These are phyloP conservation scores for Gloeophyllum trabeum DNA, from an alignment of 768 basidiomycete species.

Conservation along the genomic window DNA sequence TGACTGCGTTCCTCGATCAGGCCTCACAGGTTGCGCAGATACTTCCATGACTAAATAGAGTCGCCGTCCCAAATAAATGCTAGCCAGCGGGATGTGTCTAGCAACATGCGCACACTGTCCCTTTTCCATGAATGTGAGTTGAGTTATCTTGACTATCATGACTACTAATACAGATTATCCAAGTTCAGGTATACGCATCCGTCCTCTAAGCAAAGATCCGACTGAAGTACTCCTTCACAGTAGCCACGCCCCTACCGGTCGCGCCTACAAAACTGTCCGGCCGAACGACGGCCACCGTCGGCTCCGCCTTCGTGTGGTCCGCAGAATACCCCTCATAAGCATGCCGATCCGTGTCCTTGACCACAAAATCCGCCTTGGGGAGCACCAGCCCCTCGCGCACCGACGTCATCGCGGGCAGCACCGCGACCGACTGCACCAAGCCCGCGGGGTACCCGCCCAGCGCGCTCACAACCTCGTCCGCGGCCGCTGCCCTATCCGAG, in stretches of 20 bases:
- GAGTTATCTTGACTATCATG: too few relatives aligned
- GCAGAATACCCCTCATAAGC: conserved; percentile 28
- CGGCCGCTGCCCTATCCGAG: background rate
- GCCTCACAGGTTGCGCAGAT: too few relatives aligned
- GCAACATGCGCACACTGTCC: too few relatives aligned
- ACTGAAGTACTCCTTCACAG: conserved; percentile 7
- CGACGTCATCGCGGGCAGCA: too few relatives aligned
- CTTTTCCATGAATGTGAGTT: too few relatives aligned
- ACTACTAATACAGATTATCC: too few relatives aligned
- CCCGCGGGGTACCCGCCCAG: background rate
- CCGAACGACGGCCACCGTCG: conserved; percentile 25
- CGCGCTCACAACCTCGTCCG: background rate
- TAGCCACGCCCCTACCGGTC: conserved; percentile 13
- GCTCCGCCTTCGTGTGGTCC: conserved; percentile 17
- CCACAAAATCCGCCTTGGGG: conserved; percentile 15
- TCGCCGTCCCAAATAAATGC: too few relatives aligned
- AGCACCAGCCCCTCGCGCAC: conserved; percentile 8
- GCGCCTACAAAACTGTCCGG: conserved; percentile 36
- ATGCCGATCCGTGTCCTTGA: conserved; percentile 25
- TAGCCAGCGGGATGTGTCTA: too few relatives aligned
- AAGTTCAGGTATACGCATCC: too few relatives aligned
- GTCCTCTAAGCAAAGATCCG: background rate
- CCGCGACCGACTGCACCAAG: background rate
- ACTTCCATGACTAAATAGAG: too few relatives aligned
- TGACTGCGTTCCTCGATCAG: too few relatives aligned